Percentiles rank a stretch among this genome's conserved stretches.
These are phyloP conservation scores for Lecanicillium sp. DNA, from an alignment of 2,329 filamentous ascomycete genomes.

Conservation along the genomic window DNA sequence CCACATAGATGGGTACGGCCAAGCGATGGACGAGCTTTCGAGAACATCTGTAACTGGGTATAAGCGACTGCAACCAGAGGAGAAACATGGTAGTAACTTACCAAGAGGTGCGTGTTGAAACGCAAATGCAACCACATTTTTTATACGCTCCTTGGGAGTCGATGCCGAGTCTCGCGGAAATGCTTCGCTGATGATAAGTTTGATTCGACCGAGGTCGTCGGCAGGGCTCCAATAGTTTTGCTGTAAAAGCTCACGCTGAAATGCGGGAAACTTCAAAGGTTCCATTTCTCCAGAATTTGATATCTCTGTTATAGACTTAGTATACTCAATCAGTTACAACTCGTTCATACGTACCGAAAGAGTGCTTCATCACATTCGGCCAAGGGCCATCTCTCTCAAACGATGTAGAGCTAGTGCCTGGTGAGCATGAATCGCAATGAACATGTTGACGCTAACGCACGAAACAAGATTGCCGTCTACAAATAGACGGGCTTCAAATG, in stretches of 20 bases:
- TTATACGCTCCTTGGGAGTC: conserved; percentile 55
- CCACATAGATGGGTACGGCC: conserved; percentile 71
- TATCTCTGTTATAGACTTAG: conserved; percentile 26
- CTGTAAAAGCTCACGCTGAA: conserved; percentile 59
- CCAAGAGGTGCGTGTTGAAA: conserved; percentile 78
- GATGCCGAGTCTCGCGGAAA: conserved; percentile 46
- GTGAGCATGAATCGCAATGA: neutral
- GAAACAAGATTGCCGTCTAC: conserved; percentile 58
- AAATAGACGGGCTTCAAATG: conserved; percentile 59
- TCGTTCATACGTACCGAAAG: conserved; percentile 26
- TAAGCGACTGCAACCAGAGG: neutral
- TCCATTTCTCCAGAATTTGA: conserved; percentile 51
- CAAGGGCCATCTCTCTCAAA: conserved; percentile 42
- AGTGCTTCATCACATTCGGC: conserved; percentile 40
- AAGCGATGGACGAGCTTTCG: conserved; percentile 66
- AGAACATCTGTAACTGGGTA: conserved; percentile 46
- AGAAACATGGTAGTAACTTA: conserved; percentile 28
- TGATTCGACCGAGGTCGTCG: conserved; percentile 67
- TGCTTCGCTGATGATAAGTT: conserved; percentile 66
- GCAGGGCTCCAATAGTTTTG: conserved; percentile 64
- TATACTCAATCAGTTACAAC: neutral
- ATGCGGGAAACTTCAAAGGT: conserved; percentile 62
- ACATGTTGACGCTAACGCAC: conserved; percentile 37
- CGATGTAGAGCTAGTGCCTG: conserved; percentile 39
- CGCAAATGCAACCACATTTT: conserved; percentile 68